Conservation (phyloP, 192 early-diverging fungal genomes). For the Chytriomyces sp. region DNA sequence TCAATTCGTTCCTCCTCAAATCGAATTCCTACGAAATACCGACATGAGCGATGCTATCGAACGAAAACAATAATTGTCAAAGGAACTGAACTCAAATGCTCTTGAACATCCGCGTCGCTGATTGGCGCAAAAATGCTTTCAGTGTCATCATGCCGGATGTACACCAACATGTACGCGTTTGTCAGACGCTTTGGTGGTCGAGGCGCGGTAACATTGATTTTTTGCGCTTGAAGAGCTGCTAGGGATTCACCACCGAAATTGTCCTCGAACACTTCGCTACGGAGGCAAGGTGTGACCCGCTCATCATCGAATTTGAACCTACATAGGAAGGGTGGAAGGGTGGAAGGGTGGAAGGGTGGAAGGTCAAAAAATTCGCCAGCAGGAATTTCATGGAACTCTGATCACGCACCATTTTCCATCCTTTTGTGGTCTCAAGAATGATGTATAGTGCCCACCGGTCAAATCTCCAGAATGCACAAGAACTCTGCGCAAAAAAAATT, state of each 20-base stretch:
- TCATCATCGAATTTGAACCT: slow-evolving; percentile 94
- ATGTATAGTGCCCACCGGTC: slow-evolving; percentile 93
- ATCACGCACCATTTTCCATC: slow-evolving; percentile 73
- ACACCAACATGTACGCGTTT: slow-evolving; percentile 99
- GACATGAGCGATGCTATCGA: slow-evolving; percentile 9
- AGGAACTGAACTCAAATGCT: slow-evolving; percentile 65
- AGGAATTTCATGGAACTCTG: not conserved
- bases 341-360: slow-evolving; percentile 30
- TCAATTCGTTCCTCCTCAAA: slow-evolving; percentile 68
- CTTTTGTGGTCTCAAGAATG: slow-evolving; percentile 79
- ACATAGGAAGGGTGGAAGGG: not conserved
- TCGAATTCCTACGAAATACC: slow-evolving; percentile 20
- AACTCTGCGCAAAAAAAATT: slow-evolving; percentile 64
- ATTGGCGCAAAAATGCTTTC: slow-evolving; percentile 73
- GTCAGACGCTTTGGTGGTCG: slow-evolving; percentile 75
- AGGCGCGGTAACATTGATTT: slow-evolving; percentile 40
- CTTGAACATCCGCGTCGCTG: slow-evolving; percentile 75
- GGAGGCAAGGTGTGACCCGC: slow-evolving; percentile 77
- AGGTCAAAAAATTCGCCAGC: slow-evolving; percentile 9
- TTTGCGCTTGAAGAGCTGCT: not conserved
- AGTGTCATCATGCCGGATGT: slow-evolving; percentile 80
- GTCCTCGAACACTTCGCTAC: slow-evolving; percentile 88
- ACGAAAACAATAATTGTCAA: not conserved
- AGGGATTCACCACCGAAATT: slow-evolving; percentile 85
- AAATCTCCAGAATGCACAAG: slow-evolving; percentile 94